Percentiles rank a stretch among this genome's conserved stretches.
Evolutionary conservation across 768 basidiomycete genomes (phyloP).

Genomic region (Cystofilobasidium bisporidii): DNA sequence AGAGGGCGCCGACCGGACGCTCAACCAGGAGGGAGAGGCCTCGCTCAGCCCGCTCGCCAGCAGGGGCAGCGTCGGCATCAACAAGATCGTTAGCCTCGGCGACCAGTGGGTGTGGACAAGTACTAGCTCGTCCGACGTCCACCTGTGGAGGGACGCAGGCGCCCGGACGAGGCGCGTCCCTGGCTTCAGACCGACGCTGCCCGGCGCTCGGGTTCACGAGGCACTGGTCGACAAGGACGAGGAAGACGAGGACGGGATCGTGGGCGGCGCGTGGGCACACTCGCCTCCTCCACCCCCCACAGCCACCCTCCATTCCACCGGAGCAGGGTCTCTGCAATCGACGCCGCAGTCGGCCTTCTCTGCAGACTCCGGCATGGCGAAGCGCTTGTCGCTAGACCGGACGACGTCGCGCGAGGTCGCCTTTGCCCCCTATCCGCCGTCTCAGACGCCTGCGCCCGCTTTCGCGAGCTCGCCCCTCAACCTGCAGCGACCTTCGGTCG

Average conservation of each 20-base stretch:
- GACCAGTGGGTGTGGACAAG: conserved; percentile 85
- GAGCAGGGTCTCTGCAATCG: too few relatives aligned
- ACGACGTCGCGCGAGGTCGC: conserved; percentile 33
- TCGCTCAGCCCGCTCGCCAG: conserved; percentile 28
- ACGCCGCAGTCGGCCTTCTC: too few relatives aligned
- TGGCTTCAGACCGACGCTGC: conserved; percentile 9
- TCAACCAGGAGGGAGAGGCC: conserved; percentile 22
- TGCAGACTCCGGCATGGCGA: background rate
- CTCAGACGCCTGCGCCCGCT: background rate
- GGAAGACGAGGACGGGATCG: conserved; percentile 9
- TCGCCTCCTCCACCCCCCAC: background rate
- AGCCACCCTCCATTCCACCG: background rate
- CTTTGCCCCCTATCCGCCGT: conserved; percentile 33
- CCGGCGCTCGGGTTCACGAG: conserved; percentile 28
- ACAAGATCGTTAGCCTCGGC: conserved; percentile 70
- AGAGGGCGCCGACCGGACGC: conserved; percentile 27
- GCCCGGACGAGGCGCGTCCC: conserved; percentile 31
- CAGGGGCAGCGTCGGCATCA: conserved; percentile 64
- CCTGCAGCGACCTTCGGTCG: background rate
- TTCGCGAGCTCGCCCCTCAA: background rate
- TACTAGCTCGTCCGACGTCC: conserved; percentile 67
- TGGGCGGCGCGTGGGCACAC: background rate
- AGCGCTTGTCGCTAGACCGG: conserved; percentile 29
- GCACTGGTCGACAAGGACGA: conserved; percentile 7
- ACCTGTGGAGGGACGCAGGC: conserved; percentile 61